phyloP scores from a whole-genome alignment of 192 early-diverging fungal species.

The Dissophora globulifera region DNA sequence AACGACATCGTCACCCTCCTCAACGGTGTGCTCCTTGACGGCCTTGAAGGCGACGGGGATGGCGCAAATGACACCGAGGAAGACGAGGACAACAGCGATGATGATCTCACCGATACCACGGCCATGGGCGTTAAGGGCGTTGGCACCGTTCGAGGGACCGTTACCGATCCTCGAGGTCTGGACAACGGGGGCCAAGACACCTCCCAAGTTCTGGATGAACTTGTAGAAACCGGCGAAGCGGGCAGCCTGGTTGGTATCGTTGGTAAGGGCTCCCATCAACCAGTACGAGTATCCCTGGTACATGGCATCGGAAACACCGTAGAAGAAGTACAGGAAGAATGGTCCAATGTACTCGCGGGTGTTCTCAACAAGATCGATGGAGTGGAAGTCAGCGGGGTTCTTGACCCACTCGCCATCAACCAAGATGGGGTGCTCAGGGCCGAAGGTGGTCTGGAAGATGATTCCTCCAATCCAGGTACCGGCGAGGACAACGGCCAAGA shows the following conservation, averaged over 20 bases:
- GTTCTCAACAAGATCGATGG: conserved; percentile 32
- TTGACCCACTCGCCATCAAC: background rate
- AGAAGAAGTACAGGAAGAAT: conserved; percentile 77
- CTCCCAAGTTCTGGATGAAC: conserved; percentile 51
- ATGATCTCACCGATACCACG: conserved; percentile 45
- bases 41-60: conserved; percentile 45
- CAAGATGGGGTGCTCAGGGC: conserved; percentile 11
- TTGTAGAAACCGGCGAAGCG: conserved; percentile 72
- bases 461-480: conserved; percentile 72
- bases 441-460: conserved; percentile 65
- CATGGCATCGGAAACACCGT: conserved; percentile 83
- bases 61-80: conserved; percentile 32
- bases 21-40: conserved; percentile 35
- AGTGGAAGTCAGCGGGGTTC: conserved; percentile 35
- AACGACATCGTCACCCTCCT: conserved; percentile 21
- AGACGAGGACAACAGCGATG: conserved; percentile 28
- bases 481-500: conserved; percentile 59
- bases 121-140: conserved; percentile 11
- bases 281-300: conserved; percentile 86
- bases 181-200: conserved; percentile 48
- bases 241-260: conserved; percentile 78
- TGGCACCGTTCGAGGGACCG: conserved; percentile 27
- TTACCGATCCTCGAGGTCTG: conserved; percentile 39
- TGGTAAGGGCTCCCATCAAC: conserved; percentile 87
- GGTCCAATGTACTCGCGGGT: conserved; percentile 61